A percentile compares a stretch with the other conserved stretches of the same genome.
phyloP scores from a whole-genome alignment of 805 yeast species.

The Cyberlindnera mississippiensis region DNA sequence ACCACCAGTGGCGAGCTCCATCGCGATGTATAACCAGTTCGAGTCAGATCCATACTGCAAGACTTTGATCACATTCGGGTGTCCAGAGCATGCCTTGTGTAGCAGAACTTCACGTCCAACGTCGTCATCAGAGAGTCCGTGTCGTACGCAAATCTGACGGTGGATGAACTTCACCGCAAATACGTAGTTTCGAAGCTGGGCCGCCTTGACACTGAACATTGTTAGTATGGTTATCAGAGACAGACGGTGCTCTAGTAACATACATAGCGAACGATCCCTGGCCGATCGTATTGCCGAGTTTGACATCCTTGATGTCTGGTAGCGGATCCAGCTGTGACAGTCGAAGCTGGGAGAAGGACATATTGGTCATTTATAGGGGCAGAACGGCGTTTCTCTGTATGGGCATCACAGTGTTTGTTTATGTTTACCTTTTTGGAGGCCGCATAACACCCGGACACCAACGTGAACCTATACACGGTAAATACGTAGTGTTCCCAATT shows the following conservation, averaged over 20 bases:
- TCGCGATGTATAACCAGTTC: constrained; percentile 59
- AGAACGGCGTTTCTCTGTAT: no score
- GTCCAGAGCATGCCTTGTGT: constrained; percentile 56
- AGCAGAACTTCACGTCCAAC: constrained; percentile 52
- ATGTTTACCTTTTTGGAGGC: constrained; percentile 2
- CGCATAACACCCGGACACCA: no score
- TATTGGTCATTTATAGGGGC: no score
- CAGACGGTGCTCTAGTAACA: no score
- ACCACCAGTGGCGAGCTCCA: constrained; percentile 72
- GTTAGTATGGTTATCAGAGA: no score
- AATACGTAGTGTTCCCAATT: background rate
- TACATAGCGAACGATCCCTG: constrained; percentile 65
- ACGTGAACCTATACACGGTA: no score
- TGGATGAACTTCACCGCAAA: constrained; percentile 61
- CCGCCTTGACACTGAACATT: constrained; percentile 43
- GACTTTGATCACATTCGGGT: constrained; percentile 56
- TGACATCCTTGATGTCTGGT: constrained; percentile 45
- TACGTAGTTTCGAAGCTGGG: constrained; percentile 34
- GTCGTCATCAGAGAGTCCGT: constrained; percentile 36
- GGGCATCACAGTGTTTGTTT: background rate
- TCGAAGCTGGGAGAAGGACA: constrained; percentile 26
- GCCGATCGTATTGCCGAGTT: constrained; percentile 52
- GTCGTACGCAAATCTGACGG: constrained; percentile 32
- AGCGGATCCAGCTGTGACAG: constrained; percentile 45
- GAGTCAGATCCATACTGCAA: constrained; percentile 50